Evolutionary conservation across 768 basidiomycete species (phyloP), one percentile per base, ranked within the genome.

Genomic region (Daedaleopsis nitida): DNA sequence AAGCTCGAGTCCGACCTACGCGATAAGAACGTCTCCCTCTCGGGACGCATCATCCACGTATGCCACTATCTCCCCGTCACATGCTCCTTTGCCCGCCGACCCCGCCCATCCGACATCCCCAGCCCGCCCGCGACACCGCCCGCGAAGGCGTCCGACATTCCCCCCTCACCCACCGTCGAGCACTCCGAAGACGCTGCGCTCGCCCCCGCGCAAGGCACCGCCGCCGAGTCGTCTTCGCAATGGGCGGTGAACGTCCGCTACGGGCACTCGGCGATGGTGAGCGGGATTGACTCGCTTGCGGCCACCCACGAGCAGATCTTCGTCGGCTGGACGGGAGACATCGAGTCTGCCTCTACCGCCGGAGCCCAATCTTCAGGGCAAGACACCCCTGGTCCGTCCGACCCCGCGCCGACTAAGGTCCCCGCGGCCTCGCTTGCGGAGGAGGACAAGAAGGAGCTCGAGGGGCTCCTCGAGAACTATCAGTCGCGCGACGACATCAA

Each of bases 221-320:
- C 47, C 11, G 60, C 48, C 60, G 72, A 68, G 59, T 65, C 59
- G 17, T 37, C 55, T 0, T 52, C 77, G 42, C 77, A 80, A 39
- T 99, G 96, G 96, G 83, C 84, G 17, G 77, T 99, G 6, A 75
- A 83, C 1, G 84, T 87, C 1, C 82, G 96, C 43, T 88, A 94
- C 64, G 96, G 95, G 17, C 97, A 98, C 71, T 85, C 92, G 10
- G 96, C 96, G 12, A 94, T 98, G 91, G 89, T 95, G 61, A 91
- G 89, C 48, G 96, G 96, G 35, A 94, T 98, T 69, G 86, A 88
- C 55, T 91, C 89, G 12, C 84, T 99, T 38, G 82, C 88, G 3
- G 78, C 86, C 13, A 90, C 91, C 0, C 91, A 96, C 74, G 90
- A 96, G 67, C 94, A 98, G 77, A 73, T 96, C 69, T 84, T 98